Evolutionary conservation across 2,329 filamentous ascomycete genomes (phyloP).

Genomic region (Hymenoscyphus fraxineus): DNA sequence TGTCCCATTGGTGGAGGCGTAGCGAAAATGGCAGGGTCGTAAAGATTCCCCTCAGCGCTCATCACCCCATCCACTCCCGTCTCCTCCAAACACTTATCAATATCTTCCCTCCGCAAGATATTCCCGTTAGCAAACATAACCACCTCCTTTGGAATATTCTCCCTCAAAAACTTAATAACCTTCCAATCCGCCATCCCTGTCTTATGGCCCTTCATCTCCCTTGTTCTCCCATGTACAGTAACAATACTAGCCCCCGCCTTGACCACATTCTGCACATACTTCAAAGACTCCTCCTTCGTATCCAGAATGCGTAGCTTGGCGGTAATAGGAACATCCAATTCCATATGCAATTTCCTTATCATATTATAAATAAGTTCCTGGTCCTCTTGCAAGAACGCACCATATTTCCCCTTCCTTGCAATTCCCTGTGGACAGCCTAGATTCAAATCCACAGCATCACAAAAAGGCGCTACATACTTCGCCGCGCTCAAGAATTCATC

Average conservation of each 20-base stretch:
- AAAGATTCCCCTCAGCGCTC: conserved; percentile 93
- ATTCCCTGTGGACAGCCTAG: conserved; percentile 96
- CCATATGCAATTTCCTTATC: conserved; percentile 75
- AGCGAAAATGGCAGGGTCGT: conserved; percentile 84
- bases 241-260: conserved; percentile 87
- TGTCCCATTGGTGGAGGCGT: conserved; percentile 58
- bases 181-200: conserved; percentile 91
- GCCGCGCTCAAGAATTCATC: conserved; percentile 78
- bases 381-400: conserved; percentile 92
- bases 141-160: conserved; percentile 78
- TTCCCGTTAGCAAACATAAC: conserved; percentile 98
- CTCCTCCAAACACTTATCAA: conserved; percentile 70
- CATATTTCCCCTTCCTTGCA: conserved; percentile 84
- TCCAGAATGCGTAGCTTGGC: conserved; percentile 93
- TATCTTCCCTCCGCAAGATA: conserved; percentile 74
- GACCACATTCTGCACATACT: conserved; percentile 84
- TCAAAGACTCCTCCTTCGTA: conserved; percentile 78
- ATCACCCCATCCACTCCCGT: conserved; percentile 92
- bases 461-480: conserved; percentile 74
- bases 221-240: conserved; percentile 81
- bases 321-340: conserved; percentile 80
- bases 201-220: conserved; percentile 94
- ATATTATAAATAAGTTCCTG: conserved; percentile 78
- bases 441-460: conserved; percentile 94
- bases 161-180: conserved; percentile 76